These are phyloP conservation scores for Solanum chaucha DNA, from an alignment of 257 asterid species.

Conservation along the genomic window DNA sequence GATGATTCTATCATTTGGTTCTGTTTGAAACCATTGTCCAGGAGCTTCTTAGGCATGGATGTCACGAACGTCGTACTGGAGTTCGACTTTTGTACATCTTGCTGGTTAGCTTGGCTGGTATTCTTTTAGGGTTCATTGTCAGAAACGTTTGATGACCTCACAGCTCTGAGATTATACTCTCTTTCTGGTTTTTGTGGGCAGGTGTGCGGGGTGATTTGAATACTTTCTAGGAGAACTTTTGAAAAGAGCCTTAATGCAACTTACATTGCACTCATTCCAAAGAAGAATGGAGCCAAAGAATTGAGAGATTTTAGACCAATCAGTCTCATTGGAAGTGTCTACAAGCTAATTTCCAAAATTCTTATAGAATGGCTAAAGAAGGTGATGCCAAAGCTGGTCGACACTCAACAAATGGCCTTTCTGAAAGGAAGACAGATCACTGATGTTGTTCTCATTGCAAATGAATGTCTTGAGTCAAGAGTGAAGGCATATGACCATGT, in stretches of 20 bases:
- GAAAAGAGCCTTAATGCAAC: too few species aligned
- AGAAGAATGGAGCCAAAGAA: too few species aligned
- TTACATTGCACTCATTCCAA: too few species aligned
- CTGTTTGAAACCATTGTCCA: background rate
- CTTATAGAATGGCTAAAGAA: too few species aligned
- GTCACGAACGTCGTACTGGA: background rate
- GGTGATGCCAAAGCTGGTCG: too few species aligned
- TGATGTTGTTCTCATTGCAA: too few species aligned
- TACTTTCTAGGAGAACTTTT: background rate
- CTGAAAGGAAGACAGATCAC: too few species aligned
- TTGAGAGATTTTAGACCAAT: too few species aligned
- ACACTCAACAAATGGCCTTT: too few species aligned
- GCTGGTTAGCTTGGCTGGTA: constrained; percentile 4
- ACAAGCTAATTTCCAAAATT: too few species aligned
- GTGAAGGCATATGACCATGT: background rate
- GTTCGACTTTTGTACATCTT: background rate
- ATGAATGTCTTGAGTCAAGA: too few species aligned
- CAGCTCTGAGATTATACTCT: background rate
- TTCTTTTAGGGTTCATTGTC: background rate
- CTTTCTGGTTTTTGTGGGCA: background rate
- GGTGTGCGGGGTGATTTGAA: background rate
- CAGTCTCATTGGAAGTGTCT: too few species aligned
- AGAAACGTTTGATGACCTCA: background rate
- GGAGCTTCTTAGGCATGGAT: background rate
- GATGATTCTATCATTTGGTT: background rate